Conservation (phyloP, 208 protist genomes). For the Herpetomonas tarakana region DNA sequence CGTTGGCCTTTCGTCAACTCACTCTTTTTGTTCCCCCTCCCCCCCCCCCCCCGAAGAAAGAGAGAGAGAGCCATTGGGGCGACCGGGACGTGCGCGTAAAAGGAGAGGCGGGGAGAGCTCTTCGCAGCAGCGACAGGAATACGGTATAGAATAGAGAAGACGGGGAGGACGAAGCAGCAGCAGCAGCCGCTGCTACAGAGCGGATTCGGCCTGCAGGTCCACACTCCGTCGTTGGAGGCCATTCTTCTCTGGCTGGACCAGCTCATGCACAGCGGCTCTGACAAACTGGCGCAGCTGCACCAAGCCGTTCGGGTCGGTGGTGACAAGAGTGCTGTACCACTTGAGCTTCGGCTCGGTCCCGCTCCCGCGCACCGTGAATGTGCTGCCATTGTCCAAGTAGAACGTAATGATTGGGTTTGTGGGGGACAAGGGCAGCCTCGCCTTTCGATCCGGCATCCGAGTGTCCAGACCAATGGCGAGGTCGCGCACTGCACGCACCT, state of each 20-base stretch:
- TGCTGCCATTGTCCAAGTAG: conserved; percentile 90
- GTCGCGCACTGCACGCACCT: conserved; percentile 86
- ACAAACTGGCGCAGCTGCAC: conserved; percentile 40
- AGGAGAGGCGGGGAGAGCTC: no score
- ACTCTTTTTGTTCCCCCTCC: no score
- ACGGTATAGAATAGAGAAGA: no score
- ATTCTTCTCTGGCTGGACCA: conserved; percentile 60
- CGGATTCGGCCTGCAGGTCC: no score
- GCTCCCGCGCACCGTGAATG: conserved; percentile 92
- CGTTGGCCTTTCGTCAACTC: no score
- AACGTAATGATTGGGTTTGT: conserved; percentile 96
- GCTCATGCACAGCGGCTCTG: conserved; percentile 37
- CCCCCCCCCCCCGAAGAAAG: no score
- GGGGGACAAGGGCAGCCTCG: conserved; percentile 56
- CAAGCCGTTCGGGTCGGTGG: conserved; percentile 19
- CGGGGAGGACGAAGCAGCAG: no score
- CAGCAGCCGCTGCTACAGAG: no score
- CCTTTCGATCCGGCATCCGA: conserved; percentile 43
- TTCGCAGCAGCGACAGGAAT: no score
- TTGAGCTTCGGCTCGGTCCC: conserved; percentile 99
- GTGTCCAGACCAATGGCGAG: conserved; percentile 87
- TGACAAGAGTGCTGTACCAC: conserved; percentile 83
- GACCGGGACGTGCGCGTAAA: no score
- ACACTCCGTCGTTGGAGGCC: conserved; percentile 43
- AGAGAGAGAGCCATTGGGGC: no score